phyloP scores from a whole-genome alignment of 768 basidiomycete genomes.

The Tylopilus plumbeoviolaceoides region DNA sequence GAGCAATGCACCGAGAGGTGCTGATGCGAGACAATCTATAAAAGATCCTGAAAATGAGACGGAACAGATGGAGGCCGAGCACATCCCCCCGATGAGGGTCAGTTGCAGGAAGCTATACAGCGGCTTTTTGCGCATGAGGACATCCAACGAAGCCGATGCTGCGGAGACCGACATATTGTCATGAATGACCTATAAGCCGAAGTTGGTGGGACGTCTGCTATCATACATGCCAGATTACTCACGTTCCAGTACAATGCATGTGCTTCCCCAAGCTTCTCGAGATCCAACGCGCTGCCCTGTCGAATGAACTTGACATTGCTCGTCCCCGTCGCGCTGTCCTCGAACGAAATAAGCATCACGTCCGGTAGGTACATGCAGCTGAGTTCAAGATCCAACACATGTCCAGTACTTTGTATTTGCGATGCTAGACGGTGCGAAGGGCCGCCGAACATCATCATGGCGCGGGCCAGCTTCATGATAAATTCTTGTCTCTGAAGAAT shows the following conservation, averaged over 20 bases:
- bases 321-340: conserved; percentile 75
- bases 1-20: conserved; percentile 74
- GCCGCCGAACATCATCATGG: conserved; percentile 88
- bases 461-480: conserved; percentile 75
- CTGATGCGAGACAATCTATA: conserved; percentile 67
- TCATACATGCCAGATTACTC: conserved; percentile 9
- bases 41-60: conserved; percentile 73
- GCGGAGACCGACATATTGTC: conserved; percentile 73
- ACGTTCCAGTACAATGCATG: conserved; percentile 75
- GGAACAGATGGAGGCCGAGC: conserved; percentile 70
- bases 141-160: conserved; percentile 66
- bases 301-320: conserved; percentile 77
- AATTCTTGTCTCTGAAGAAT: conserved; percentile 82
- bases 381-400: conserved; percentile 70
- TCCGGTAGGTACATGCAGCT: conserved; percentile 74
- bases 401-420: conserved; percentile 75
- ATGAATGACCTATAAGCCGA: conserved; percentile 62
- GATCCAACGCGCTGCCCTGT: conserved; percentile 66
- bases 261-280: conserved; percentile 70
- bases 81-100: conserved; percentile 71
- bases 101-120: conserved; percentile 59
- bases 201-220: not conserved
- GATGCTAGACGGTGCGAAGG: conserved; percentile 80
- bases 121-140: conserved; percentile 64
- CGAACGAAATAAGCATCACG: conserved; percentile 77